Evolutionary conservation across 768 basidiomycete species (phyloP), one percentile per base, ranked within the genome.

Genomic region (Trametopsis cervina): DNA sequence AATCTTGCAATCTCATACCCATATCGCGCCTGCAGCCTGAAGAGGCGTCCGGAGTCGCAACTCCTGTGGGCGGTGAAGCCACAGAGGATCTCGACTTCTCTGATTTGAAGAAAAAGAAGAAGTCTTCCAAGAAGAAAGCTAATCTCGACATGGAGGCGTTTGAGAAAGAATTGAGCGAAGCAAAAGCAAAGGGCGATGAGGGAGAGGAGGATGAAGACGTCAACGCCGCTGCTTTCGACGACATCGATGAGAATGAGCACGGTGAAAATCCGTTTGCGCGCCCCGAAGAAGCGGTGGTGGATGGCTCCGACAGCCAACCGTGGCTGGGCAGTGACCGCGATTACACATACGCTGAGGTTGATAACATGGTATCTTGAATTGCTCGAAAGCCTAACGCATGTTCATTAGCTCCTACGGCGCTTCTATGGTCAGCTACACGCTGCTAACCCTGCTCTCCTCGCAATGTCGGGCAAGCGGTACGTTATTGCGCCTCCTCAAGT

Each of bases 21-120:
- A 38, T 41, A 40, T 29, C 15, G 18, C 24, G 9, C 42, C 4
- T 41, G n/a, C 54, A 85, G 83, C 80, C 71, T 13, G 72, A 67
- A 17, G 85, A 88, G 20, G 80, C 66, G 49, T 80, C 85, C 15
- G 83, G 80, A 20, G 70, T 81, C 22, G 78, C 83, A 0, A 83
- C 85, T 12, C 80, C 84, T 15, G 50, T 63, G 1, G 49, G 25
- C 6, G 58, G 20, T 44, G 46, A 25, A 17, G 59, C 73, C 4
- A 71, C 78, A 10, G 90, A 87, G 52, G 93, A 93, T 57, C 75
- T 94, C 50, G 89, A 92, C 69, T 97, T 97, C 64, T 90, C 88
- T 5, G 95, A 97, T 63, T 75, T 97, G 65, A 96, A 97, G 73
- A 95, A 93, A 76, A 94, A 94, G 74, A 94, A 92, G 74, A 94